These are phyloP conservation scores for Comarum palustre DNA, from an alignment of 306 rosid genomes.

Conservation along the genomic window DNA sequence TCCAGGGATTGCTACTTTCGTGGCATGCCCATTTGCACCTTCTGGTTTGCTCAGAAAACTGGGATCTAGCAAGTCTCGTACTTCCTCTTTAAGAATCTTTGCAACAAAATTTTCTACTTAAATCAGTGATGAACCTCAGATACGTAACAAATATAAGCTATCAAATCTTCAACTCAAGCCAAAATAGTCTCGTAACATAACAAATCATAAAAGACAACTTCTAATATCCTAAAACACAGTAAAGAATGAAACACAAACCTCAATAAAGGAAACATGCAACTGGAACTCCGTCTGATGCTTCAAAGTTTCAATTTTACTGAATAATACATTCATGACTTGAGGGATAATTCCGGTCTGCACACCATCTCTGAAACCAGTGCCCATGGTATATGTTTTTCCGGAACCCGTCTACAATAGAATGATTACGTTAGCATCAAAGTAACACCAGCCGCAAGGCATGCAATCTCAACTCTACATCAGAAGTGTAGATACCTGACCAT, in stretches of 20 bases:
- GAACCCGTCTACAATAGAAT: constrained; percentile 92
- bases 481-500: constrained; percentile 78
- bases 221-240: neutral
- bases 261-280: constrained; percentile 93
- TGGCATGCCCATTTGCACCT: constrained; percentile 74
- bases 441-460: constrained; percentile 18
- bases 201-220: neutral
- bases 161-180: neutral
- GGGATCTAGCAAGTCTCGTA: constrained; percentile 86
- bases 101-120: constrained; percentile 36
- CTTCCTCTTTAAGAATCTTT: constrained; percentile 98
- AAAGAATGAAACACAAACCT: constrained; percentile 47
- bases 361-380: constrained; percentile 94
- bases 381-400: constrained; percentile 99
- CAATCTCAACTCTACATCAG: constrained; percentile 2
- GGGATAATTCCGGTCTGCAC: constrained; percentile 74
- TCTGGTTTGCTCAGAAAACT: constrained; percentile 71
- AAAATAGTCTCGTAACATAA: neutral
- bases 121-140: constrained; percentile 24
- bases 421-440: constrained; percentile 35
- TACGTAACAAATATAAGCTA: constrained; percentile 3
- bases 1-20: constrained; percentile 64
- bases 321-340: constrained; percentile 85
- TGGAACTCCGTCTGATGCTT: constrained; percentile 87
- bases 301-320: constrained; percentile 75